Base-by-base conservation (phyloP, 768 basidiomycete genomes). In the Panellus pusillus region DNA sequence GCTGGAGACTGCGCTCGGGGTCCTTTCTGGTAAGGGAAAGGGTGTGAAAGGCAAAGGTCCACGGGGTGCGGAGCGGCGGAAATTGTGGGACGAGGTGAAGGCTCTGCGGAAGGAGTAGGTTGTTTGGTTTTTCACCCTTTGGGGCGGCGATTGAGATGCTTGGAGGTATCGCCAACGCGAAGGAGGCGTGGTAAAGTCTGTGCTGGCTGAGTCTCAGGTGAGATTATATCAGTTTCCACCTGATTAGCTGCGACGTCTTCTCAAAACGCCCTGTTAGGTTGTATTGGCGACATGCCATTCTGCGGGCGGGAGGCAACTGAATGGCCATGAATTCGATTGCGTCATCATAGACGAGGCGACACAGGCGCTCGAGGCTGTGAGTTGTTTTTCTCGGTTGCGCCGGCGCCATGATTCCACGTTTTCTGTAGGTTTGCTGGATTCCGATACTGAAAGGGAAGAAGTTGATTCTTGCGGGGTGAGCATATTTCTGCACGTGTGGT, bases 261-360 rank as follows among this genome's bases (percentile, higher is more conserved):
- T 42, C 17, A 32, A 41, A 9, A 38, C 42, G n/a, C 32, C 9
- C 13, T 20, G n/a, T 35, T 31, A 91, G 87, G 78, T 98, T 37
- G 91, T 98, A 1, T 70, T 98, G 11, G 87, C 94, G 2, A 99
- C 97, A 3, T 98, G 96, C 61, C 95, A 98, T 73, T 90, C 93
- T 12, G 83, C 96, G 6, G 97, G 96, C 1, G 87, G 90, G 4
- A 74, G 88, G 18, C 92, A 95, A 60, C 71, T 98, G 7, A 78
- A 80, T 39, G 82, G 87, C 54, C 78, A 86, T 51, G 71, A 79
- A 1, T 99, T 99, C 64, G 97, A 99, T 65, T 89, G 96, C 0
- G 83, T 94, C 11, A 88, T 99, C 42, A 95, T 99, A 49, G 97
- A 99, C 61, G 97, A 99, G 72, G 97, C 97, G 0, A 98, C 97